phyloP scores from a whole-genome alignment of 192 early-diverging fungal species.

The Phycomyces blakesleeanus region DNA sequence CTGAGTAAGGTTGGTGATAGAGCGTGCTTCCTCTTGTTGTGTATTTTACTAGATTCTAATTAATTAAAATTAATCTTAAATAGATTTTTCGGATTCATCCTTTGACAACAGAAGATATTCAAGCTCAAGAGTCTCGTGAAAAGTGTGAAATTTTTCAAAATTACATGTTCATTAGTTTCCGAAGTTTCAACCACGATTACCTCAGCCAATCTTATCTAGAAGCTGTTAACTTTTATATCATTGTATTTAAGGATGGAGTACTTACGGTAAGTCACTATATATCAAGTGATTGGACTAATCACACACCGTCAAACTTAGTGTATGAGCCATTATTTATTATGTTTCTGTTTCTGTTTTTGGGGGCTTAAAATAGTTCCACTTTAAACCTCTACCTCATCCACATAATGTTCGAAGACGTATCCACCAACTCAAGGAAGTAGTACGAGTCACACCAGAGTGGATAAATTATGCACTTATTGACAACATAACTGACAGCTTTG shows the following conservation, averaged over 20 bases:
- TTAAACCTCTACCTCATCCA: slow-evolving; percentile 48
- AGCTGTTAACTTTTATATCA: slow-evolving; percentile 63
- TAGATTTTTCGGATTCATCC: slow-evolving; percentile 73
- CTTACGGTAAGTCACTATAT: slow-evolving; percentile 49
- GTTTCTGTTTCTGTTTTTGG: no score
- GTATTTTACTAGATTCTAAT: neutral
- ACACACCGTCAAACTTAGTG: no score
- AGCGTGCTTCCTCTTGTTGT: neutral
- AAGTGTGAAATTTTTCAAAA: slow-evolving; percentile 86
- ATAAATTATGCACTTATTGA: slow-evolving; percentile 78
- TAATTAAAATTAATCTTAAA: slow-evolving; percentile 2
- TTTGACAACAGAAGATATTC: slow-evolving; percentile 86
- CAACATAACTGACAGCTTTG: slow-evolving; percentile 73
- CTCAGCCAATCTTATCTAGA: slow-evolving; percentile 61
- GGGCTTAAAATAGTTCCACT: slow-evolving; percentile 51
- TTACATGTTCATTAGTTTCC: slow-evolving; percentile 93
- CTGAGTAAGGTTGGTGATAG: slow-evolving; percentile 47
- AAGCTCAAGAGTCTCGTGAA: slow-evolving; percentile 83
- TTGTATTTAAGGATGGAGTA: slow-evolving; percentile 71
- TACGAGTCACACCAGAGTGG: slow-evolving; percentile 57
- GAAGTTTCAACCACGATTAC: slow-evolving; percentile 69
- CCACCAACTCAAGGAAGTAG: slow-evolving; percentile 48
- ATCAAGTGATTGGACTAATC: neutral
- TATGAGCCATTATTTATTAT: no score
- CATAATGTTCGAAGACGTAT: slow-evolving; percentile 64